Conservation (phyloP, 495 filamentous ascomycete genomes). For the Hypoxylon rickii region DNA sequence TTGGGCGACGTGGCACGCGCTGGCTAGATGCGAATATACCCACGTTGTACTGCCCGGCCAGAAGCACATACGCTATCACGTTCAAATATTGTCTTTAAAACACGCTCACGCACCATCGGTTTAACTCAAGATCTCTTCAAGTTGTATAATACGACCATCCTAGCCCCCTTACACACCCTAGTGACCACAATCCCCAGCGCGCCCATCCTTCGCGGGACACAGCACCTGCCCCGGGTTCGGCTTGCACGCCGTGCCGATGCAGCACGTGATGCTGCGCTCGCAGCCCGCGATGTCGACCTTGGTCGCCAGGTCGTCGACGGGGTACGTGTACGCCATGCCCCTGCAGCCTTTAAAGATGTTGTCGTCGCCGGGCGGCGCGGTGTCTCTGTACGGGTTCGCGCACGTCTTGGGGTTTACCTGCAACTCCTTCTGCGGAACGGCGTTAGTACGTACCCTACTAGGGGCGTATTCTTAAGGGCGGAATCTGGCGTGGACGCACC, state of each 20-base stretch:
- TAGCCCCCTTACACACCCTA: too few species aligned
- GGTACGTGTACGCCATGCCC: constrained; percentile 31
- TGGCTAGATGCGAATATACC: too few species aligned
- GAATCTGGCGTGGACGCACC: too few species aligned
- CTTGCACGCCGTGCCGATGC: constrained; percentile 31
- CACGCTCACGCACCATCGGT: too few species aligned
- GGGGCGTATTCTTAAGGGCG: not conserved
- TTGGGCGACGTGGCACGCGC: constrained; percentile 10
- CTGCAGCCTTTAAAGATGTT: constrained; percentile 28
- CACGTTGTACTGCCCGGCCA: too few species aligned
- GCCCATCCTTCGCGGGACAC: constrained; percentile 20
- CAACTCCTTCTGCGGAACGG: constrained; percentile 16
- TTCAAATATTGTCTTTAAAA: too few species aligned
- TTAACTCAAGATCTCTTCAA: too few species aligned
- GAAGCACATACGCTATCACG: too few species aligned
- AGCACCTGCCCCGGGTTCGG: constrained; percentile 24
- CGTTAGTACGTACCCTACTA: not conserved
- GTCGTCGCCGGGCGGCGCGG: not conserved
- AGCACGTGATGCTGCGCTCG: constrained; percentile 17
- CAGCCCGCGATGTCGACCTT: constrained; percentile 28
- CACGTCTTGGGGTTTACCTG: constrained; percentile 26
- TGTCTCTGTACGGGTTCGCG: constrained; percentile 27
- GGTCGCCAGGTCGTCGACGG: constrained; percentile 25
- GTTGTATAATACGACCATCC: too few species aligned
- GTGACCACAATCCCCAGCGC: not conserved